Conservation (phyloP, 148 eudicot species). For the Rheum nobile region DNA sequence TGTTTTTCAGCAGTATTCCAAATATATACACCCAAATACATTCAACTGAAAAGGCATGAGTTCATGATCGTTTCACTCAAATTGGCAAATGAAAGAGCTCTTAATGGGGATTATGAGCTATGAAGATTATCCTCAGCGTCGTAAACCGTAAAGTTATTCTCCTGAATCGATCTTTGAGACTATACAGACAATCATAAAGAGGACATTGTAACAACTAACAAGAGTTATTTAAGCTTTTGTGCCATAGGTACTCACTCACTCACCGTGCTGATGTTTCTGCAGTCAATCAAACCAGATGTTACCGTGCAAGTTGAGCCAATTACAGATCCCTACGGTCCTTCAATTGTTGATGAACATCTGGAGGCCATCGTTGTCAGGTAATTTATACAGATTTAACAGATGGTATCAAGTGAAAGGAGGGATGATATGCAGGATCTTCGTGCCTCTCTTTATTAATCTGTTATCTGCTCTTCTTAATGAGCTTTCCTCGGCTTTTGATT, state of each 20-base stretch:
- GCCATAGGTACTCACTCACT: background rate
- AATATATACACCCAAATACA: background rate
- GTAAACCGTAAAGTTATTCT: background rate
- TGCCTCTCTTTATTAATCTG: background rate
- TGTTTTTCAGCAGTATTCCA: background rate
- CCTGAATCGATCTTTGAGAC: background rate
- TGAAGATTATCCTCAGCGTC: background rate
- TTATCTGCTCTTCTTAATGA: background rate
- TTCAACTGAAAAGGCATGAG: background rate
- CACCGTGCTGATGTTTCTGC: slow-evolving; percentile 9
- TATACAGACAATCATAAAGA: background rate
- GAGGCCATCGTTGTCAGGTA: slow-evolving; percentile 95
- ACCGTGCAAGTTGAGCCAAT: slow-evolving; percentile 71
- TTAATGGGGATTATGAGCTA: background rate
- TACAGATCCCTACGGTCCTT: slow-evolving; percentile 83
- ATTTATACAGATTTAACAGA: background rate
- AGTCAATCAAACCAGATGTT: slow-evolving; percentile 76
- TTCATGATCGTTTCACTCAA: too few species aligned
- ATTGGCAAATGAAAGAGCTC: background rate
- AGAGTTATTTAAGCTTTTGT: background rate
- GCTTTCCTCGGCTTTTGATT: too few species aligned
- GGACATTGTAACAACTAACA: background rate
- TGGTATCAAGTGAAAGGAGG: background rate
- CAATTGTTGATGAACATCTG: slow-evolving; percentile 68
- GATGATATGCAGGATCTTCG: too few species aligned